A percentile compares a stretch with the other conserved stretches of the same genome.
Evolutionary conservation across 805 yeast genomes (phyloP).

Genomic region (Debaryomyces tyrocola): DNA sequence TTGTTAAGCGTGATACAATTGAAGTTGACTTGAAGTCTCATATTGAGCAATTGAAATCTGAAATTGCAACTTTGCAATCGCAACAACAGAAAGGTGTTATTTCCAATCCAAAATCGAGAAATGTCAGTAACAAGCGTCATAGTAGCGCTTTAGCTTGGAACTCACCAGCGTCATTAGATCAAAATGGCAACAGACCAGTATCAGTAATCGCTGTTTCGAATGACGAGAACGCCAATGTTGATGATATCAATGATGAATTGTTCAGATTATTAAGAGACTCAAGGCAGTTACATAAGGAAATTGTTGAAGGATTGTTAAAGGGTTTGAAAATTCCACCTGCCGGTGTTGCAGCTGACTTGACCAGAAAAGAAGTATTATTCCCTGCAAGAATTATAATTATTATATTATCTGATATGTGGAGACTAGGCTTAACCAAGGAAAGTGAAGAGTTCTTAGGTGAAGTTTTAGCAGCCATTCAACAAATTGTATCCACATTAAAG

Average conservation of each 20-base stretch:
- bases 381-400: conserved; percentile 95
- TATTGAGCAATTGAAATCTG: conserved; percentile 53
- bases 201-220: conserved; percentile 60
- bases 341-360: conserved; percentile 77
- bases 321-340: conserved; percentile 85
- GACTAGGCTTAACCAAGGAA: conserved; percentile 89
- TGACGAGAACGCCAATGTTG: conserved; percentile 54
- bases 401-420: conserved; percentile 96
- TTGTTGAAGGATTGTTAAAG: conserved; percentile 80
- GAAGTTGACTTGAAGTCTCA: conserved; percentile 66
- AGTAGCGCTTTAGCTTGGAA: conserved; percentile 40
- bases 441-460: conserved; percentile 89
- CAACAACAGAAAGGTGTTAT: conserved; percentile 35
- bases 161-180: conserved; percentile 33
- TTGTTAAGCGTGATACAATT: conserved; percentile 58
- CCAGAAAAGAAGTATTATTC: conserved; percentile 88
- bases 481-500: conserved; percentile 71
- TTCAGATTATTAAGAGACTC: conserved; percentile 72
- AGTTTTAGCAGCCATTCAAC: conserved; percentile 83
- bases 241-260: conserved; percentile 73
- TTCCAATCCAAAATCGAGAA: conserved; percentile 30
- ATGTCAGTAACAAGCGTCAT: conserved; percentile 40
- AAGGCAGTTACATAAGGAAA: conserved; percentile 72
- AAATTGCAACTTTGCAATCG: conserved; percentile 47
- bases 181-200: conserved; percentile 53